Evolutionary conservation across 176 grass and related monocot genomes (phyloP).

Genomic region (Bolboschoenus planiculmis): DNA sequence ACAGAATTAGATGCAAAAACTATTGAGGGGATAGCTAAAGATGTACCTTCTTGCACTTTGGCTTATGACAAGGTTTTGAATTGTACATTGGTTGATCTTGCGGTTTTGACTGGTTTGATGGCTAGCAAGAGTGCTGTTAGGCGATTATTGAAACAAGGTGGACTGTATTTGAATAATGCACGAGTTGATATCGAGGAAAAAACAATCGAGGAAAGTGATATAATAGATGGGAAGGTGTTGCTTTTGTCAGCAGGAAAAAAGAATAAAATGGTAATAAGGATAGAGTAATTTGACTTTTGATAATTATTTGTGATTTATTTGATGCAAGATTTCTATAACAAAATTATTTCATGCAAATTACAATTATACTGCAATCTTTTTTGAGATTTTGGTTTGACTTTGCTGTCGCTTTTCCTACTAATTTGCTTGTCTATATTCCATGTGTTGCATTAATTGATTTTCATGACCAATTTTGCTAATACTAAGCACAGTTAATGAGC

Average conservation of each 20-base stretch:
- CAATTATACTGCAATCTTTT: not conserved
- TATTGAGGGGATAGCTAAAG: conserved; percentile 84
- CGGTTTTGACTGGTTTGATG: conserved; percentile 69
- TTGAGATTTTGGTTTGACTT: not conserved
- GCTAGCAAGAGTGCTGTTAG: conserved; percentile 54
- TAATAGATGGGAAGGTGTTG: conserved; percentile 78
- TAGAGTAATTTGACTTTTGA: conserved; percentile 50
- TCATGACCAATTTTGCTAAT: not conserved
- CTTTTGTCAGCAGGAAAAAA: conserved; percentile 91
- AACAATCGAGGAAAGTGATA: conserved; percentile 47
- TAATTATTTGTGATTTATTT: conserved; percentile 23
- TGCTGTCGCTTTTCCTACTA: not conserved
- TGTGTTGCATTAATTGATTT: not conserved
- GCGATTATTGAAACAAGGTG: conserved; percentile 82
- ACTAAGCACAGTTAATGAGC: not conserved
- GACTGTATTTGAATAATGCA: conserved; percentile 78
- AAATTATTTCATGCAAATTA: conserved; percentile 7
- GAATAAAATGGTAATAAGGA: conserved; percentile 92
- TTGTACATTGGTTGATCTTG: conserved; percentile 77
- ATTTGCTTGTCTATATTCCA: not conserved
- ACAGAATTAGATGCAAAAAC: conserved; percentile 58
- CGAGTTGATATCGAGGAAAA: conserved; percentile 66
- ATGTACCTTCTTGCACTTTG: conserved; percentile 71
- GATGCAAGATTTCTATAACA: not conserved
- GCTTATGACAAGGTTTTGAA: conserved; percentile 67